Evolutionary conservation across 2,329 filamentous ascomycete species (phyloP).

Genomic region (Cytospora schulzeri): DNA sequence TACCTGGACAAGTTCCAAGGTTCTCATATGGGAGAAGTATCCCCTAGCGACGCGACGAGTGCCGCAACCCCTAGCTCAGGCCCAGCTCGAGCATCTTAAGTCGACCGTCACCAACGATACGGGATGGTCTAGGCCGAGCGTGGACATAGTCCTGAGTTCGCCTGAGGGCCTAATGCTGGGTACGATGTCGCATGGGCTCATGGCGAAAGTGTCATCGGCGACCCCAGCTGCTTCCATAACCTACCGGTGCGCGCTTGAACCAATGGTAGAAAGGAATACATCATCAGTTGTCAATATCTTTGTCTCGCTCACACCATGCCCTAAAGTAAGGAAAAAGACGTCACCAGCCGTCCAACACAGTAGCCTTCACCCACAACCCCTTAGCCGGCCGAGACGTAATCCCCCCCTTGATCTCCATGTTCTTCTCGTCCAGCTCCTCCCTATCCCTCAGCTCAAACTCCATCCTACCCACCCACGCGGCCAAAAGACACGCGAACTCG

Average conservation of each 20-base stretch:
- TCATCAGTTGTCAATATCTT: neutral
- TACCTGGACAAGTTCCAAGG: no score
- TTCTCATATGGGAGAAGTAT: neutral
- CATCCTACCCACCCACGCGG: constrained; percentile 75
- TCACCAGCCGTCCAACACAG: constrained; percentile 68
- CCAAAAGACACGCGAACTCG: constrained; percentile 83
- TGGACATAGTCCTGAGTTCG: no score
- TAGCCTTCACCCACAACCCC: constrained; percentile 71
- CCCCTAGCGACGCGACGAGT: no score
- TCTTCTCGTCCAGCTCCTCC: constrained; percentile 66
- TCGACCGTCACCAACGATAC: neutral
- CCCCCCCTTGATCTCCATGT: constrained; percentile 67
- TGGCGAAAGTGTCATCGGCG: no score
- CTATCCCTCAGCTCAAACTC: constrained; percentile 59
- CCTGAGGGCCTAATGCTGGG: no score
- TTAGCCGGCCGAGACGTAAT: constrained; percentile 74
- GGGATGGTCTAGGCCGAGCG: no score
- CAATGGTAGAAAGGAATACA: no score
- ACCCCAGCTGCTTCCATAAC: no score
- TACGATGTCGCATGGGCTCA: no score
- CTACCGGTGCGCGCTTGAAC: no score
- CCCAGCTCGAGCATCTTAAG: no score
- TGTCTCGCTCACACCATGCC: neutral
- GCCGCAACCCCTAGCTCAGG: no score
- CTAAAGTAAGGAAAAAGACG: neutral